Conservation (phyloP, 768 basidiomycete genomes). For the Hemileccinum impolitum region DNA sequence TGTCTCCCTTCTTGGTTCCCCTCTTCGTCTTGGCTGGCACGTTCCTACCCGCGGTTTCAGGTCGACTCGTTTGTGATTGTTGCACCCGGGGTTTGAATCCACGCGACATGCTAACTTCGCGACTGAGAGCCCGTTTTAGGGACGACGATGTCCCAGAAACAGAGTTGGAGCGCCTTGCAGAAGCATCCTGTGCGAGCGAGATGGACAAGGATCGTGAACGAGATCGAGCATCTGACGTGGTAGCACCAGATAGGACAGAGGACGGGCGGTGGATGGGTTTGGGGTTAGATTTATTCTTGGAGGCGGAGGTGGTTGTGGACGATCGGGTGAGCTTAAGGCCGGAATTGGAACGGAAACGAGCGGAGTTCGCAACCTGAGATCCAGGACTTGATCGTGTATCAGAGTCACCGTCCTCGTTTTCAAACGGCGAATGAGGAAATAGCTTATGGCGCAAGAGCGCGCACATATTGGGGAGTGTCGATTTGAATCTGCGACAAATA, state of each 20-base stretch:
- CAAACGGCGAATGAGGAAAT: constrained; percentile 62
- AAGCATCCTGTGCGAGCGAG: constrained; percentile 64
- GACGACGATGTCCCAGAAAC: constrained; percentile 32
- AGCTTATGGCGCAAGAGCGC: constrained; percentile 61
- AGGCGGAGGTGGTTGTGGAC: constrained; percentile 6
- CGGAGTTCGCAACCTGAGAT: background rate
- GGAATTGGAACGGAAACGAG: background rate
- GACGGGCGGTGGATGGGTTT: constrained; percentile 25
- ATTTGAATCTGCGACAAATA: constrained; percentile 47
- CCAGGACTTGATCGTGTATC: constrained; percentile 11
- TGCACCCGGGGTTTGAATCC: constrained; percentile 51
- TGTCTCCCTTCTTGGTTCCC: constrained; percentile 8
- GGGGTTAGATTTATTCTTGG: constrained; percentile 5
- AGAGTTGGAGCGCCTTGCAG: constrained; percentile 33
- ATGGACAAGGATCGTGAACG: constrained; percentile 65
- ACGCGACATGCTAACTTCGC: constrained; percentile 77
- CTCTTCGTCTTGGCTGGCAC: constrained; percentile 7
- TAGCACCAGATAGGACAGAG: constrained; percentile 15
- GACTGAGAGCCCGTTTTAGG: constrained; percentile 55
- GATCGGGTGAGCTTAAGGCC: constrained; percentile 13
- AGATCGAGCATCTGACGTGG: constrained; percentile 32
- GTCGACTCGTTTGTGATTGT: constrained; percentile 10
- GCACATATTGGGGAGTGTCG: constrained; percentile 49
- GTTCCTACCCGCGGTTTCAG: constrained; percentile 17
- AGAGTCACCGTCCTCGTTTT: constrained; percentile 37